Conservation (phyloP, 2,329 filamentous ascomycete genomes). For the Chrysoporthe austroafricana region DNA sequence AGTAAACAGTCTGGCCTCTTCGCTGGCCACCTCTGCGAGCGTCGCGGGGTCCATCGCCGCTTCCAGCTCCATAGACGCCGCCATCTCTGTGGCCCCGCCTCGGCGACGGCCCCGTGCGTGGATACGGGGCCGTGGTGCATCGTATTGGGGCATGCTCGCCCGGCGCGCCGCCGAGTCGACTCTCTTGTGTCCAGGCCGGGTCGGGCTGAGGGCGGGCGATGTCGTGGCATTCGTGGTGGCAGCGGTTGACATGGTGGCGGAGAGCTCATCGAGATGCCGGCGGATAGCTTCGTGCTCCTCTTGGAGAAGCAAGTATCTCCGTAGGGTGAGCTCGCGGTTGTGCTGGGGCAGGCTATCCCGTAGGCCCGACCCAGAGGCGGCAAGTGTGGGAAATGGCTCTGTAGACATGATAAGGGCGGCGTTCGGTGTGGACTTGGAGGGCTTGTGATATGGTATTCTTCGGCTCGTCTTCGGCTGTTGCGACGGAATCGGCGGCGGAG, state of each 20-base stretch:
- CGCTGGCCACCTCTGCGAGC: conserved; percentile 52
- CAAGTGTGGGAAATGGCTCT: conserved; percentile 6
- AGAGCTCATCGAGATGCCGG: conserved; percentile 54
- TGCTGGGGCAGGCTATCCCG: conserved; percentile 34
- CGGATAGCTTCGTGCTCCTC: conserved; percentile 58
- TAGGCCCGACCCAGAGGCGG: not conserved
- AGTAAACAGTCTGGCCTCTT: conserved; percentile 57
- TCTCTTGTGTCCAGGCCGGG: conserved; percentile 25
- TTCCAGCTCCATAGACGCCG: conserved; percentile 32
- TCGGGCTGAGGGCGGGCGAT: conserved; percentile 31
- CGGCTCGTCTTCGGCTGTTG: conserved; percentile 12
- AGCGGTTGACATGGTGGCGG: conserved; percentile 42
- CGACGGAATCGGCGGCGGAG: conserved; percentile 15
- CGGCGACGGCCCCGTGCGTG: conserved; percentile 35
- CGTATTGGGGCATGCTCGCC: conserved; percentile 28
- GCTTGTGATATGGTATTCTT: conserved; percentile 23
- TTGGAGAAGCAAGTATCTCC: conserved; percentile 58
- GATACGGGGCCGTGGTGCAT: conserved; percentile 32
- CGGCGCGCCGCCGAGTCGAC: conserved; percentile 28
- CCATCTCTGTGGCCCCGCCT: conserved; percentile 35
- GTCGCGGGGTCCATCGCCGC: conserved; percentile 53
- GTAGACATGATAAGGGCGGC: conserved; percentile 21
- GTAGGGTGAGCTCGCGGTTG: conserved; percentile 53
- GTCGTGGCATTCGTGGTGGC: conserved; percentile 46
- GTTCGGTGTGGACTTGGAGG: conserved; percentile 26